Conservation (phyloP, 164 flowering plant genomes). For the Umbellularia californica region DNA sequence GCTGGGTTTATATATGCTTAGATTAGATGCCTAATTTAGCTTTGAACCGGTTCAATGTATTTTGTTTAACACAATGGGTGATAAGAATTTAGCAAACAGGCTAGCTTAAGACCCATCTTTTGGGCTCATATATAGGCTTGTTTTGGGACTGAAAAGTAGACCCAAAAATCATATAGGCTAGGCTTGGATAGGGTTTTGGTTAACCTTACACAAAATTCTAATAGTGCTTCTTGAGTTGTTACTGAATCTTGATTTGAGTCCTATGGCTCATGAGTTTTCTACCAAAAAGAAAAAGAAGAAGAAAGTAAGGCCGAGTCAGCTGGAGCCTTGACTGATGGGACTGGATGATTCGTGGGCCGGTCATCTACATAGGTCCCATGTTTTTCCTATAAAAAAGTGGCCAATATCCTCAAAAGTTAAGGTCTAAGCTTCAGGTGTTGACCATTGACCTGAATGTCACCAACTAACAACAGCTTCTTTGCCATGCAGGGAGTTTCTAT, state of each 20-base stretch:
- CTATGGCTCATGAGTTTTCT: too few relatives aligned
- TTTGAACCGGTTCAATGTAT: neutral
- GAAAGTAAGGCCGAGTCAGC: too few relatives aligned
- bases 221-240: too few relatives aligned
- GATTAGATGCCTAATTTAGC: too few relatives aligned
- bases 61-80: neutral
- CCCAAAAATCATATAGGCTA: neutral
- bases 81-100: neutral
- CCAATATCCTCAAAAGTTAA: neutral
- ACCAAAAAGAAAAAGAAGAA: too few relatives aligned
- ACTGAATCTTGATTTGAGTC: too few relatives aligned
- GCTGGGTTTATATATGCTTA: too few relatives aligned
- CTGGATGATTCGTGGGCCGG: neutral
- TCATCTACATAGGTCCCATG: neutral
- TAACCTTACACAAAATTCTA: too few relatives aligned
- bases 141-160: neutral
- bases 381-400: neutral
- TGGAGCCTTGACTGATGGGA: too few relatives aligned
- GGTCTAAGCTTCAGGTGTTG: neutral
- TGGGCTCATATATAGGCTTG: too few relatives aligned
- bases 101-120: neutral
- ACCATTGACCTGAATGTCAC: neutral
- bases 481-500: conserved; percentile 42
- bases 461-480: neutral
- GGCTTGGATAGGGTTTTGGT: too few relatives aligned